Base-by-base conservation (phyloP, 306 rosid genomes). In the Pyrus communis region DNA sequence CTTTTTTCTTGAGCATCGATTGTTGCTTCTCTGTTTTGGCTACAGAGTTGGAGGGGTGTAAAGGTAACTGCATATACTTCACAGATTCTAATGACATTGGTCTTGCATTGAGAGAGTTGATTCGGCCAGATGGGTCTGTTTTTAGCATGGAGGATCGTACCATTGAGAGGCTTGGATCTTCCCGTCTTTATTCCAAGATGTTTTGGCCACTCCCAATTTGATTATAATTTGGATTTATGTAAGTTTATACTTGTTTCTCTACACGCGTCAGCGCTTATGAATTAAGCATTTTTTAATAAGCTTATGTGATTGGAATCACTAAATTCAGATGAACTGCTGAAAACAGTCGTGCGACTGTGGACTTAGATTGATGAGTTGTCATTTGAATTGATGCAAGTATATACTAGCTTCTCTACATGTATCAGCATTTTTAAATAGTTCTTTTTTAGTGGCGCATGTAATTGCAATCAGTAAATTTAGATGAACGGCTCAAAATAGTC, bases 41-140 rank as follows among this genome's bases (percentile, higher is more conserved):
- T 6, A 0, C 25, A 43, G 80, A 79, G 1, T 70, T 85, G n/a
- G 76, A 59, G 3, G 91, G 82, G 43, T 79, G 69, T 23, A 57
- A 61, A 52, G 60, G 51, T 60, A 88, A 83, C 57, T 83, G 89
- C 69, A 79, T 88, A 33, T 87, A 83, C 69, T 87, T 71, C 46
- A 43, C 78, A 0, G 81, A 87, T 52, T 59, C 38, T 31, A 45
- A 54, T 11, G 76, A 85, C 31, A 12, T 23, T 4, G 80, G 70
- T 17, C 31, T 40, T 14, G 63, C 61, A 2, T 42, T 64, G 14
- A 76, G 77, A 65, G 49, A 70, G 28, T 11, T n/a, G 7, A 84
- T 77, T n/a, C 43, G 74, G 0, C 76, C 45, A 17, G 71, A 82
- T 69, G 83, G 70, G 73, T 75, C 84, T 43, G 80, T 80, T 63